phyloP scores from a whole-genome alignment of 352 stramenopile genomes.

The Pythium apleroticum region DNA sequence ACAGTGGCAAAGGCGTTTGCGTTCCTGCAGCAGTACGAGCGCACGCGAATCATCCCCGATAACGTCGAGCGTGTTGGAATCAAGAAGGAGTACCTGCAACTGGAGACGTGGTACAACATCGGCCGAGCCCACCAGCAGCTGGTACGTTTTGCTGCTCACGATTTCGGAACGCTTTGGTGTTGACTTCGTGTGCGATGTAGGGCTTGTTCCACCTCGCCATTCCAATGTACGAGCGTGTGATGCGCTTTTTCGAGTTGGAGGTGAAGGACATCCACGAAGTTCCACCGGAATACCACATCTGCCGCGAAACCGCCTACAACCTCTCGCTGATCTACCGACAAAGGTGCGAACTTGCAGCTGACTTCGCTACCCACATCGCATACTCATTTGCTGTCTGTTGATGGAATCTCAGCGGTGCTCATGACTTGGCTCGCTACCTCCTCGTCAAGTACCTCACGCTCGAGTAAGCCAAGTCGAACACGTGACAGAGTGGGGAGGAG shows the following conservation, averaged over 20 bases:
- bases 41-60: constrained; percentile 40
- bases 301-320: constrained; percentile 86
- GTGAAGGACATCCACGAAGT: constrained; percentile 48
- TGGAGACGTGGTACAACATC: constrained; percentile 89
- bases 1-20: constrained; percentile 85
- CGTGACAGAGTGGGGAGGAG: background rate
- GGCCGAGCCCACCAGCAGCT: constrained; percentile 84
- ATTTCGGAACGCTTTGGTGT: background rate
- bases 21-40: constrained; percentile 83
- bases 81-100: constrained; percentile 54
- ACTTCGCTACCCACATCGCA: background rate
- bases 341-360: constrained; percentile 37
- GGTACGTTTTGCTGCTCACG: constrained; percentile 36
- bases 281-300: constrained; percentile 69
- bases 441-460: constrained; percentile 82
- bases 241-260: constrained; percentile 73
- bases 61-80: constrained; percentile 48
- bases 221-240: constrained; percentile 85
- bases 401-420: constrained; percentile 48
- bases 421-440: constrained; percentile 75
- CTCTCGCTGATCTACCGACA: constrained; percentile 88
- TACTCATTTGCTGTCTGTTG: constrained; percentile 1
- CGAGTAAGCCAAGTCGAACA: constrained; percentile 31
- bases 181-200: constrained; percentile 27
- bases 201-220: constrained; percentile 86